These are phyloP conservation scores for Pseudodiploospora longispora DNA, from an alignment of 2,329 filamentous ascomycete species.

Conservation along the genomic window DNA sequence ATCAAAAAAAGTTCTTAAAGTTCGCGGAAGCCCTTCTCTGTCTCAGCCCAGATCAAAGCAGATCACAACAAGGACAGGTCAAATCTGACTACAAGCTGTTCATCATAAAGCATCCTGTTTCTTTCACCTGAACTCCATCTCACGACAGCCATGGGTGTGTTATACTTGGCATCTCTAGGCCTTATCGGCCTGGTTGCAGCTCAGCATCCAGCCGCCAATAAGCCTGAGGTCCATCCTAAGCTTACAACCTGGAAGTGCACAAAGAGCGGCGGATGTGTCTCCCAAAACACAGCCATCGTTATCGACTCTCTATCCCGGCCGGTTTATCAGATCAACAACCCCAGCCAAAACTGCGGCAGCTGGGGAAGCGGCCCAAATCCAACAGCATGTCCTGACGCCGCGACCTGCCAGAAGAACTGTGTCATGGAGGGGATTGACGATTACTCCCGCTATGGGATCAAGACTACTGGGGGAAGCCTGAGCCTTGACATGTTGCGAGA, in stretches of 20 bases:
- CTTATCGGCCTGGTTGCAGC: constrained; percentile 12
- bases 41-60: too few relatives aligned
- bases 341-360: constrained; percentile 22
- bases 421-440: constrained; percentile 41
- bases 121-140: too few relatives aligned
- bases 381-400: constrained; percentile 40
- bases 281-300: constrained; percentile 39
- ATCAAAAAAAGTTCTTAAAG: too few relatives aligned
- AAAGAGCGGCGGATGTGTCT: constrained; percentile 37
- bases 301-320: constrained; percentile 39
- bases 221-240: constrained; percentile 40
- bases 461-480: constrained; percentile 21
- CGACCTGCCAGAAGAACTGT: constrained; percentile 45
- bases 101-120: too few relatives aligned
- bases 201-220: constrained; percentile 29
- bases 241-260: constrained; percentile 46
- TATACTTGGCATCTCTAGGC: too few relatives aligned
- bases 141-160: too few relatives aligned
- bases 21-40: too few relatives aligned
- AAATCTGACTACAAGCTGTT: too few relatives aligned
- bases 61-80: too few relatives aligned
- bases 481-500: constrained; percentile 21
- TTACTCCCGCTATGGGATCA: constrained; percentile 31
- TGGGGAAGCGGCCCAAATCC: constrained; percentile 28
- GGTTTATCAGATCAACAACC: constrained; percentile 33